Percentiles rank a stretch among this genome's conserved stretches.
Conservation (phyloP, 441 rosid species). For the Erodium texanum region DNA sequence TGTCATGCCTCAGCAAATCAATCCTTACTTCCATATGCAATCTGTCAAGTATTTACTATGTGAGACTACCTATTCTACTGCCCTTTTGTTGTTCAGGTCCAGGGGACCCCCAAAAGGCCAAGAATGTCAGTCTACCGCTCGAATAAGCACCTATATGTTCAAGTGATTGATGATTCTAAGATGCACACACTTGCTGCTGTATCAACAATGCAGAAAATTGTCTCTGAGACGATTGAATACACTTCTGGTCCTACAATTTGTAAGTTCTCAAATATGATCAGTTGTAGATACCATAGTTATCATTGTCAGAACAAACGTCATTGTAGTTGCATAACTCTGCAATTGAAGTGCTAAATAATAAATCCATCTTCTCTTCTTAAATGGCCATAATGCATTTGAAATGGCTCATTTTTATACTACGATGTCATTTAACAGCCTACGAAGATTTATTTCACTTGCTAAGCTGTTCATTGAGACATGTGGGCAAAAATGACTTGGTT, state of each 20-base stretch:
- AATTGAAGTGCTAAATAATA: background rate
- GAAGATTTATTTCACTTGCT: background rate
- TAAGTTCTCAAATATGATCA: constrained; percentile 5
- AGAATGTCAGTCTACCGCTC: constrained; percentile 52
- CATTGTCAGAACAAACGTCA: background rate
- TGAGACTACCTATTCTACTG: background rate
- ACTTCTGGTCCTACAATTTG: constrained; percentile 16
- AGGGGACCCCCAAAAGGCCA: constrained; percentile 1
- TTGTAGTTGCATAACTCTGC: background rate
- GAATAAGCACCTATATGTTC: constrained; percentile 83
- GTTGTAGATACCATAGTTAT: background rate
- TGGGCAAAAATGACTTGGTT: background rate
- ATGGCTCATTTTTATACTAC: background rate
- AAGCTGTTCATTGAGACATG: background rate
- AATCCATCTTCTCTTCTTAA: background rate
- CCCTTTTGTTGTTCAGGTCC: background rate
- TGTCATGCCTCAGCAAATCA: background rate
- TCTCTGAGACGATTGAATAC: constrained; percentile 52
- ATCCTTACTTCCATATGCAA: background rate
- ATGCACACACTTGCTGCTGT: constrained; percentile 95
- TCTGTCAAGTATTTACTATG: background rate
- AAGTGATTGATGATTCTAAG: constrained; percentile 92
- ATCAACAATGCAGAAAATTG: constrained; percentile 70
- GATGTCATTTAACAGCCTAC: background rate
- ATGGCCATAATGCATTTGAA: background rate